Evolutionary conservation across 495 filamentous ascomycete species (phyloP).

Genomic region (Penicillium atrosanguineum): DNA sequence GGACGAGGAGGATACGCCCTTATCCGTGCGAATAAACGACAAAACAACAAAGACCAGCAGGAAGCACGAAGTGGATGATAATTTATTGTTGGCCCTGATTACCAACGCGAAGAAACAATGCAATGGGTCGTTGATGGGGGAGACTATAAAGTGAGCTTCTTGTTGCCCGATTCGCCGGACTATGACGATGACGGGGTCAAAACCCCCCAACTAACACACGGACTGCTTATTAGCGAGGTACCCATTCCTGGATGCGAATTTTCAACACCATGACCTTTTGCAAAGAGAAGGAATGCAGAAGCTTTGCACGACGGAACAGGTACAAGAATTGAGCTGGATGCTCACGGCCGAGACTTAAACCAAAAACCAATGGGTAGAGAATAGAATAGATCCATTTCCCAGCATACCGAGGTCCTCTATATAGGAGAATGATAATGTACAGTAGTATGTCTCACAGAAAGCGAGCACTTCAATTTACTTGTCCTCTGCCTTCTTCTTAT

Average conservation of each 20-base stretch:
- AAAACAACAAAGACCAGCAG: slow-evolving; percentile 15
- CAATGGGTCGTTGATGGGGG: slow-evolving; percentile 71
- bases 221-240: slow-evolving; percentile 62
- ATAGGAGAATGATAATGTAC: slow-evolving; percentile 4
- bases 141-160: slow-evolving; percentile 59
- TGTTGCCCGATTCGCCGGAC: slow-evolving; percentile 44
- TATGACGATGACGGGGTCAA: slow-evolving; percentile 29
- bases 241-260: slow-evolving; percentile 67
- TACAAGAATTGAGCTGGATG: slow-evolving; percentile 51
- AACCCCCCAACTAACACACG: slow-evolving; percentile 27
- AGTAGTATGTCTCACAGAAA: not conserved
- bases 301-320: slow-evolving; percentile 47
- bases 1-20: slow-evolving; percentile 61
- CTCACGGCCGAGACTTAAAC: not conserved
- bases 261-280: slow-evolving; percentile 63
- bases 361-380: not conserved
- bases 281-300: slow-evolving; percentile 36
- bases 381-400: slow-evolving; percentile 3
- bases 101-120: slow-evolving; percentile 54
- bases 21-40: slow-evolving; percentile 52
- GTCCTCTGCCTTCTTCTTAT: slow-evolving; percentile 22
- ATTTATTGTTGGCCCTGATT: slow-evolving; percentile 58
- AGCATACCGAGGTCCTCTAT: slow-evolving; percentile 1
- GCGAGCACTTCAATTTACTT: not conserved
- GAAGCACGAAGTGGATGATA: slow-evolving; percentile 54